Evolutionary conservation across 2,329 filamentous ascomycete species (phyloP).

Genomic region (Thielaviopsis musarum): DNA sequence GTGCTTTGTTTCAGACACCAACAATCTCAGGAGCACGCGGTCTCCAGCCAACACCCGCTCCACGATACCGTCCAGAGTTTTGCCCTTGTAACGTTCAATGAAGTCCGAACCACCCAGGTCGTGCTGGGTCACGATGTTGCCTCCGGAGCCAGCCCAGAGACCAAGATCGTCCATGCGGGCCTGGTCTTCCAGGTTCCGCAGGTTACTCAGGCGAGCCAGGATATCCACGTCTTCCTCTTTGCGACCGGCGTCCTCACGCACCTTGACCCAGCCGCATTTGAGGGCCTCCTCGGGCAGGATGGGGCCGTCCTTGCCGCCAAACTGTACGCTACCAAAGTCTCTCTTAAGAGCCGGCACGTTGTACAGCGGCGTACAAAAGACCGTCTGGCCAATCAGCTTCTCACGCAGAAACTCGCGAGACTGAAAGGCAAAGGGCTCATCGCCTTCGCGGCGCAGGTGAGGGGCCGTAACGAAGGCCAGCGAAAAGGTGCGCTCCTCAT

Average conservation of each 20-base stretch:
- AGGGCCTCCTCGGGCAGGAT: conserved; percentile 68
- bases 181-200: conserved; percentile 59
- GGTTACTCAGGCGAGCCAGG: conserved; percentile 53
- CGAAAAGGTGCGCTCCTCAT: conserved; percentile 71
- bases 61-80: conserved; percentile 68
- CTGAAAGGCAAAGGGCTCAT: conserved; percentile 85
- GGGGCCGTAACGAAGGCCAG: conserved; percentile 86
- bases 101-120: conserved; percentile 63
- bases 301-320: conserved; percentile 59
- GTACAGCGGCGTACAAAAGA: conserved; percentile 77
- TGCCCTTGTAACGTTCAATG: conserved; percentile 68
- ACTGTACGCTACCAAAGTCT: conserved; percentile 68
- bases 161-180: conserved; percentile 69
- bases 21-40: conserved; percentile 66
- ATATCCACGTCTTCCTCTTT: conserved; percentile 76
- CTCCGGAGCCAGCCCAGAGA: conserved; percentile 52
- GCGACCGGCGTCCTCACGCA: conserved; percentile 83
- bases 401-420: conserved; percentile 85
- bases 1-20: conserved; percentile 70
- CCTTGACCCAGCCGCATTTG: conserved; percentile 79
- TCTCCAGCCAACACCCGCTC: conserved; percentile 88
- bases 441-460: conserved; percentile 70
- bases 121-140: conserved; percentile 60
- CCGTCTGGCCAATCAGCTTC: conserved; percentile 66
- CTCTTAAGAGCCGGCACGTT: conserved; percentile 69